phyloP scores from a whole-genome alignment of 495 filamentous ascomycete genomes.

The Cryomyces minteri region DNA sequence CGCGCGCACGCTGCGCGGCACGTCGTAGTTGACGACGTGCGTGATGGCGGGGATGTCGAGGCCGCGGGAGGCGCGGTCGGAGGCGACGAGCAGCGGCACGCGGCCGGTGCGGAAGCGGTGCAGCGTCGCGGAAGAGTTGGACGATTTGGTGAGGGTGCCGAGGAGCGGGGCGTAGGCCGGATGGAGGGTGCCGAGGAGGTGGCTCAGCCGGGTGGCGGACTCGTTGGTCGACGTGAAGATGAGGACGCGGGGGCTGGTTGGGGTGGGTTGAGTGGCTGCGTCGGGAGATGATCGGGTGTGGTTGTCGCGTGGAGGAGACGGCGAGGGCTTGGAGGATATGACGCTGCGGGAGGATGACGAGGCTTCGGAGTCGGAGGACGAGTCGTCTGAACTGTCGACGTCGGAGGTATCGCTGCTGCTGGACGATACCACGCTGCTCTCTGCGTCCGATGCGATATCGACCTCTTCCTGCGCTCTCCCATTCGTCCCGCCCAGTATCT shows the following conservation, averaged over 20 bases:
- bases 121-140: conserved; percentile 45
- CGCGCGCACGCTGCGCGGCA: conserved; percentile 57
- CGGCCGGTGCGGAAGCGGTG: conserved; percentile 42
- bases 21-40: conserved; percentile 88
- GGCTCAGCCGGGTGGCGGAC: conserved; percentile 57
- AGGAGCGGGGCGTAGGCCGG: conserved; percentile 36
- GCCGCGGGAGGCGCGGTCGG: conserved; percentile 81
- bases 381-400: too few species aligned
- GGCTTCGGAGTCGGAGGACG: background rate
- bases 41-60: conserved; percentile 66
- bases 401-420: background rate
- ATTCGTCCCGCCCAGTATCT: background rate
- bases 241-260: conserved; percentile 30
- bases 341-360: conserved; percentile 6
- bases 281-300: conserved; percentile 9
- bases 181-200: conserved; percentile 46
- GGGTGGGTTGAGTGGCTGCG: background rate
- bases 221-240: conserved; percentile 86
- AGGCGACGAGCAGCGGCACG: conserved; percentile 62
- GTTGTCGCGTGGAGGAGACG: conserved; percentile 6
- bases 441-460: background rate
- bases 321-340: background rate
- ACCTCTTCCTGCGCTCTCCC: background rate
- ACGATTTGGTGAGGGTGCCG: conserved; percentile 57
- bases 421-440: background rate